Evolutionary conservation across 371 early-diverging fungal species (phyloP).

Genomic region (Mucor mucedo): DNA sequence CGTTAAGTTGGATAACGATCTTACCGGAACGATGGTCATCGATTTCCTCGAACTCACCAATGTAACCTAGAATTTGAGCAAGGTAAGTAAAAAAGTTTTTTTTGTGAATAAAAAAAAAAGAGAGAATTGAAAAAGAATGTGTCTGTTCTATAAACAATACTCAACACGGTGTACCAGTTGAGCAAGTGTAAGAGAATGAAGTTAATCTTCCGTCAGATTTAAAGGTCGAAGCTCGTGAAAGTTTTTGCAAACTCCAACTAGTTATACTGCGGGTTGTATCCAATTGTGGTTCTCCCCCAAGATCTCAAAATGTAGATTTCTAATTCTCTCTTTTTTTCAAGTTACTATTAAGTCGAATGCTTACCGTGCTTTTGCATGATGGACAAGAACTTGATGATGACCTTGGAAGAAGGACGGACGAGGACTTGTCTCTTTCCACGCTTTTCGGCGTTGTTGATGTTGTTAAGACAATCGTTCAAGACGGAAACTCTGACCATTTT

Average conservation of each 20-base stretch:
- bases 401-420: constrained; percentile 96
- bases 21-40: constrained; percentile 99
- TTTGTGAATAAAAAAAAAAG: constrained; percentile 1
- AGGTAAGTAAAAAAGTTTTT: constrained; percentile 3
- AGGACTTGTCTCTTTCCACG: constrained; percentile 98
- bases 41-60: constrained; percentile 98
- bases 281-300: neutral
- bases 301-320: neutral
- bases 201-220: constrained; percentile 69
- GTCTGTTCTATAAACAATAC: constrained; percentile 26
- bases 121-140: constrained; percentile 14
- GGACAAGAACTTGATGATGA: constrained; percentile 96
- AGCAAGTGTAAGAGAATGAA: constrained; percentile 31
- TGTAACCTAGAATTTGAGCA: constrained; percentile 81
- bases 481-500: constrained; percentile 53
- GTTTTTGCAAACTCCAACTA: constrained; percentile 59
- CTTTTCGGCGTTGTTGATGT: constrained; percentile 99
- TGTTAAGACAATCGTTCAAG: constrained; percentile 94
- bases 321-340: neutral
- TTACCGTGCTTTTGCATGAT: constrained; percentile 99
- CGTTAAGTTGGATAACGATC: constrained; percentile 98
- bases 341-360: constrained; percentile 11
- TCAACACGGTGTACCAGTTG: constrained; percentile 15
- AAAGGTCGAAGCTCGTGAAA: constrained; percentile 58
- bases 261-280: constrained; percentile 67